These are phyloP conservation scores for Citrus mangshanensis DNA, from an alignment of 345 rosid genomes.

Conservation along the genomic window DNA sequence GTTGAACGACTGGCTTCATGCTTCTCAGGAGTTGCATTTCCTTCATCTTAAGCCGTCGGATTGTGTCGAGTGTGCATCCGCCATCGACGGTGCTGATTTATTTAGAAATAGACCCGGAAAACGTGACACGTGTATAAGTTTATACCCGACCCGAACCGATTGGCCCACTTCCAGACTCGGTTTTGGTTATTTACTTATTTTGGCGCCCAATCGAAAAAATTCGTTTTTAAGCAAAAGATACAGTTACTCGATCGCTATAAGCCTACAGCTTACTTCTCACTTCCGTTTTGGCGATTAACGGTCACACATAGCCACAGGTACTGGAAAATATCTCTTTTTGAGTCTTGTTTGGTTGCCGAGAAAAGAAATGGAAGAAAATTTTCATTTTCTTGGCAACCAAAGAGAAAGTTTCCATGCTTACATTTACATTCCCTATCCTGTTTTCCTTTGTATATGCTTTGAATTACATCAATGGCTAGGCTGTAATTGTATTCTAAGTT, in stretches of 20 bases:
- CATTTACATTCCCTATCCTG: not conserved
- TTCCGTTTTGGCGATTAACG: too few species aligned
- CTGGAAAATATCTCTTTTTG: not conserved
- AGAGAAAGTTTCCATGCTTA: not conserved
- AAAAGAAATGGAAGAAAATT: not conserved
- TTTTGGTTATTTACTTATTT: not conserved
- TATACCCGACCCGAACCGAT: too few species aligned
- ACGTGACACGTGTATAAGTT: too few species aligned
- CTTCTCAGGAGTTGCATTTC: not conserved
- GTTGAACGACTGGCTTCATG: not conserved
- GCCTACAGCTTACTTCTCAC: too few species aligned
- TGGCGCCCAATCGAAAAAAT: not conserved
- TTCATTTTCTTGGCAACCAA: not conserved
- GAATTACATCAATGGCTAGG: not conserved
- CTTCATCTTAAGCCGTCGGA: not conserved
- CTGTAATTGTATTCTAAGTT: not conserved
- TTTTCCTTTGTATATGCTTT: not conserved
- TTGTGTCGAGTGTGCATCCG: not conserved
- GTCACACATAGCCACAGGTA: not conserved
- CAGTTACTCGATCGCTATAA: too few species aligned
- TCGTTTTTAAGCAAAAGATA: not conserved
- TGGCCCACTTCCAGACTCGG: not conserved
- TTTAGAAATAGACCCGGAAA: too few species aligned
- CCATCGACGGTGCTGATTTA: conserved; percentile 1
- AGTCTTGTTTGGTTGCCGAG: not conserved